Evolutionary conservation across 2,329 filamentous ascomycete genomes (phyloP).

Genomic region (Rachicladosporium sp.): DNA sequence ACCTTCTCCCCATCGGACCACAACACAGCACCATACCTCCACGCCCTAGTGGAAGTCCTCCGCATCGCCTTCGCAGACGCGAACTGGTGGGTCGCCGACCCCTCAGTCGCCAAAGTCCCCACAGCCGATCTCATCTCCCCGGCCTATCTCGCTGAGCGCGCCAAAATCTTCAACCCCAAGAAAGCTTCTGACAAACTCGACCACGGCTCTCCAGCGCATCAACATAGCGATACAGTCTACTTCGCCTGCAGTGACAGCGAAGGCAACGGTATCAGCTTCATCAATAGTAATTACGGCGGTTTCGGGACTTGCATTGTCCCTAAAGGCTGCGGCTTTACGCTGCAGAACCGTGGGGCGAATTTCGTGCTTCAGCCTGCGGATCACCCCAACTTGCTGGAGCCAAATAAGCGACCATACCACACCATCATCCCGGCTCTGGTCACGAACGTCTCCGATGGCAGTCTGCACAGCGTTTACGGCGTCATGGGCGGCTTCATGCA

Average conservation of each 20-base stretch:
- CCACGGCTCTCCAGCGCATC: constrained; percentile 74
- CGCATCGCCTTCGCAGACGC: constrained; percentile 85
- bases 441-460: constrained; percentile 62
- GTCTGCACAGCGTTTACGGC: constrained; percentile 74
- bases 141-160: constrained; percentile 62
- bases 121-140: constrained; percentile 55
- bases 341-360: constrained; percentile 86
- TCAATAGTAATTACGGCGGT: constrained; percentile 86
- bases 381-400: constrained; percentile 71
- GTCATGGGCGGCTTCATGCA: constrained; percentile 99
- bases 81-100: constrained; percentile 81
- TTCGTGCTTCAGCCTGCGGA: constrained; percentile 54
- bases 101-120: constrained; percentile 58
- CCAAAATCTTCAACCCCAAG: constrained; percentile 47
- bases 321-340: constrained; percentile 72
- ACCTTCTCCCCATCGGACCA: constrained; percentile 59
- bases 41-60: constrained; percentile 76
- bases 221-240: constrained; percentile 87
- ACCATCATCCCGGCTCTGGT: constrained; percentile 92
- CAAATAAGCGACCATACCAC: constrained; percentile 84
- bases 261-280: constrained; percentile 90
- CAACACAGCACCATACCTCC: constrained; percentile 63
- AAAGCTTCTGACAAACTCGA: constrained; percentile 41
- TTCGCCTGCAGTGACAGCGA: constrained; percentile 69
- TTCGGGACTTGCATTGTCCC: constrained; percentile 85